Base-by-base conservation (phyloP, 2,329 filamentous ascomycete species). In the Fusarium circinatum region DNA sequence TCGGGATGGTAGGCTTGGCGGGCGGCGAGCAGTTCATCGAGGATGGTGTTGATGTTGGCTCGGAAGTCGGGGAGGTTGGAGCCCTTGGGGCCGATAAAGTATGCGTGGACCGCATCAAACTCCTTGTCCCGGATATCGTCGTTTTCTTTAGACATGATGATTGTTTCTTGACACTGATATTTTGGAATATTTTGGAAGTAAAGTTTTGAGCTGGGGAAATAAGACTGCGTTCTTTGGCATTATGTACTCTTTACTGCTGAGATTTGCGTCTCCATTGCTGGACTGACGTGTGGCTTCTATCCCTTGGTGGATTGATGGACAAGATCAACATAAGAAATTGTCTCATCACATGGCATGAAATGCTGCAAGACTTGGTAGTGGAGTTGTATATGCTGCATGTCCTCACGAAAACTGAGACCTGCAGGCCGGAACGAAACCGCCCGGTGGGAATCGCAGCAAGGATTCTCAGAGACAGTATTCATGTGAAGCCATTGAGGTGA, bases 1-100 rank as follows among this genome's bases (percentile, higher is more conserved):
- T 80, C 71, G 1, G 79, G 78, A 45, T 80, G 83, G 62, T 84
- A 84, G 34, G 74, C 80, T 28, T 73, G 51, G 15, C 84, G 78
- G 11, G 83, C 79, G 7, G 70, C 68, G 15, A 80, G 71, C 12
- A 84, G 69, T 34, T 81, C 79, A 24, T 84, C 80, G 5, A 86
- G 80, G 13, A 85, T 84, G 8, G 77, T 79, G 32, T 79, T 73
- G 51, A 86, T 82, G 57, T 83, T 82, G 8, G 81, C 76, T 62
- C 79, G 79, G 56, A 86, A 85, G 51, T 81, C 81, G 0, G 78
- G 71, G n/a, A 84, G 71, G 62, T 86, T 86, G 49, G 84, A 79
- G 22, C 82, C 84, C 42, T 82, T 82, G 6, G 84, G 84, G 0
- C 84, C 84, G 28, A 85, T 82, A 72, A 85, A 85, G 71, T 84